Base-by-base conservation (phyloP, 2,329 filamentous ascomycete species). In the Thermochaetoides dissita region DNA sequence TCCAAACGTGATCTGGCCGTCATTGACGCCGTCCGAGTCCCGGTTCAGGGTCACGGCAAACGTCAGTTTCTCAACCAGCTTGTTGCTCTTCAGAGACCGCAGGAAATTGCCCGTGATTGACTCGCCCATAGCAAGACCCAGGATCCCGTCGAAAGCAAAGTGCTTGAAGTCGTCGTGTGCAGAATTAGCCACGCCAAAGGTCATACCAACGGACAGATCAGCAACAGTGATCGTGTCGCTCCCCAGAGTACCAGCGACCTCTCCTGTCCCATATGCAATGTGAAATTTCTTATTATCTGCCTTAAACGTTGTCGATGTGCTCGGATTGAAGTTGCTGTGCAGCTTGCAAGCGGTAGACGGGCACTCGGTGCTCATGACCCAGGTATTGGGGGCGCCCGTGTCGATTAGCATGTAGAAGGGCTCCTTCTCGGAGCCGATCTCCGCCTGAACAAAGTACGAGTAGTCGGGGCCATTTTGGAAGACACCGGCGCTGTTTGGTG, bases 61-160 rank as follows among this genome's bases (percentile, higher is more conserved):
- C 12, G 89, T 59, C 55, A 84, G 86, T 6, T 72, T 56, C 10
- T 63, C 52, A 36, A 91, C 63, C 12, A 72, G 53, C 17, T 71
- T 68, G n/a, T 71, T 66, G 1, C 69, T 54, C 10, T 67, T 64
- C 36, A 93, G 61, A 2, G 70, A 63, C 34, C 80, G 67, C 57
- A 91, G 67, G 51, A 91, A 79, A 36, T 78, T 84, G 12, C 81
- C 73, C 6, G 72, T 71, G 32, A 64, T 66, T 3, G 71, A 72
- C 8, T 68, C 64, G 46, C 71, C 71, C 52, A 79, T 77, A 10
- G 83, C 81, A 24, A 94, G 63, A 4, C 86, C 87, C 3, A 94
- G 64, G 38, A 94, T 93, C 24, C 87, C 87, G 57, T 94, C 87
- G 60, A 94, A 87, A 1, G 84, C 81, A 53, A 89, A 94, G 40